phyloP scores from a whole-genome alignment of 305 asterid genomes.

The Petunia hybrid region DNA sequence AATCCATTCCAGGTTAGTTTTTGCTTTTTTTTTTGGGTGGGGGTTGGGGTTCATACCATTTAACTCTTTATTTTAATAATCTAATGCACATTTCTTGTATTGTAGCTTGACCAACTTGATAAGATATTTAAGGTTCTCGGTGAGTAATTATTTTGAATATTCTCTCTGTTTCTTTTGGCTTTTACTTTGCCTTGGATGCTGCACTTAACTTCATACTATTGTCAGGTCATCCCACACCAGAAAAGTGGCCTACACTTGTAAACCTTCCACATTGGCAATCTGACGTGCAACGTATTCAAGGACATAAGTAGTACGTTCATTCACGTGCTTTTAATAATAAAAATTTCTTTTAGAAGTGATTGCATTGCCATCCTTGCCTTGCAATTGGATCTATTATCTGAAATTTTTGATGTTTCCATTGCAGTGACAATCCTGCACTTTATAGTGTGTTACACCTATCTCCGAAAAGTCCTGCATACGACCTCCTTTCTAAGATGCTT shows the following conservation, averaged over 20 bases:
- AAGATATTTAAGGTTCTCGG: constrained; percentile 97
- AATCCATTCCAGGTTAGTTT: constrained; percentile 88
- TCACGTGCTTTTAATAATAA: constrained; percentile 34
- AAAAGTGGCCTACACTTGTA: constrained; percentile 92
- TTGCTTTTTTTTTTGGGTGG: neutral
- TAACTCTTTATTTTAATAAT: neutral
- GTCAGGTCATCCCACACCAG: constrained; percentile 95
- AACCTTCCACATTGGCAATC: constrained; percentile 98
- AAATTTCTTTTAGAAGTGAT: constrained; percentile 29
- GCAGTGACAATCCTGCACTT: constrained; percentile 95
- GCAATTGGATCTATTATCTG: constrained; percentile 17
- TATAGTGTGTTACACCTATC: constrained; percentile 83
- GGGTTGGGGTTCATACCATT: neutral
- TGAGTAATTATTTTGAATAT: constrained; percentile 49
- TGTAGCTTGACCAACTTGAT: constrained; percentile 99
- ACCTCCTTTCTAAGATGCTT: constrained; percentile 97
- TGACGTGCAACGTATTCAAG: constrained; percentile 85
- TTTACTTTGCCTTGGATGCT: constrained; percentile 30
- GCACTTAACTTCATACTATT: constrained; percentile 40
- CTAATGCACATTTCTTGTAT: constrained; percentile 41
- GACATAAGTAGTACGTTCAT: constrained; percentile 84
- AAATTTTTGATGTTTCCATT: constrained; percentile 21
- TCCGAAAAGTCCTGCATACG: constrained; percentile 88
- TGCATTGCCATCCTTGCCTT: constrained; percentile 6
- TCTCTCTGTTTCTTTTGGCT: constrained; percentile 31